Evolutionary conservation across 2,329 filamentous ascomycete genomes (phyloP).

Genomic region (Colletotrichum eleusines): DNA sequence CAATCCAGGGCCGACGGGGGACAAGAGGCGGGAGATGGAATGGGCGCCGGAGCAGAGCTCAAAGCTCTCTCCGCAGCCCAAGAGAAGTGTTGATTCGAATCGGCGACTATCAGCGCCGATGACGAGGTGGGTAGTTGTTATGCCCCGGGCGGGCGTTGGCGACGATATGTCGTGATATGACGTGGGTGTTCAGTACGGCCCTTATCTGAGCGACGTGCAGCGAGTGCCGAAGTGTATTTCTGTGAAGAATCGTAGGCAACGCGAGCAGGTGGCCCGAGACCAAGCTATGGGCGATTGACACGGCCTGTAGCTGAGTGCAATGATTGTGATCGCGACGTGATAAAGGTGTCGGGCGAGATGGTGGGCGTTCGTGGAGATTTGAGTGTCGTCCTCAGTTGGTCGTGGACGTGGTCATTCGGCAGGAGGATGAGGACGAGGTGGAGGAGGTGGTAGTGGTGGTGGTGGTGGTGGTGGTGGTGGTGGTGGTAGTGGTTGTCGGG

Average conservation of each 20-base stretch:
- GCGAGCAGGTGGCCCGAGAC: conserved; percentile 26
- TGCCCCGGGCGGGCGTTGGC: conserved; percentile 8
- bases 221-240: conserved; percentile 13
- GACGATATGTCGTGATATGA: conserved; percentile 39
- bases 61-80: conserved; percentile 46
- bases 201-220: conserved; percentile 19
- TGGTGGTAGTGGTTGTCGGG: conserved; percentile 23
- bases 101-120: conserved; percentile 35
- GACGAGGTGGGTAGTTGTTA: not conserved
- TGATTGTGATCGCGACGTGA: conserved; percentile 29
- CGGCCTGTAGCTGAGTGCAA: conserved; percentile 3
- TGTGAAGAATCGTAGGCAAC: conserved; percentile 13
- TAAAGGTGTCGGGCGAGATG: conserved; percentile 23
- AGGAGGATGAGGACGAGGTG: not conserved
- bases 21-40: conserved; percentile 28
- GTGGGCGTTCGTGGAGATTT: conserved; percentile 21
- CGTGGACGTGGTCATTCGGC: conserved; percentile 23
- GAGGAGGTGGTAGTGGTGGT: not conserved
- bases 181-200: conserved; percentile 27
- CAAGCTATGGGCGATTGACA: conserved; percentile 23
- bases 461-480: conserved; percentile 6
- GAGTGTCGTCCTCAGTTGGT: conserved; percentile 2
- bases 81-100: conserved; percentile 24
- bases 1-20: conserved; percentile 26
- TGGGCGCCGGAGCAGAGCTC: conserved; percentile 46